These are phyloP conservation scores for Aspergillus sojae DNA, from an alignment of 2,329 filamentous ascomycete species.

Conservation along the genomic window DNA sequence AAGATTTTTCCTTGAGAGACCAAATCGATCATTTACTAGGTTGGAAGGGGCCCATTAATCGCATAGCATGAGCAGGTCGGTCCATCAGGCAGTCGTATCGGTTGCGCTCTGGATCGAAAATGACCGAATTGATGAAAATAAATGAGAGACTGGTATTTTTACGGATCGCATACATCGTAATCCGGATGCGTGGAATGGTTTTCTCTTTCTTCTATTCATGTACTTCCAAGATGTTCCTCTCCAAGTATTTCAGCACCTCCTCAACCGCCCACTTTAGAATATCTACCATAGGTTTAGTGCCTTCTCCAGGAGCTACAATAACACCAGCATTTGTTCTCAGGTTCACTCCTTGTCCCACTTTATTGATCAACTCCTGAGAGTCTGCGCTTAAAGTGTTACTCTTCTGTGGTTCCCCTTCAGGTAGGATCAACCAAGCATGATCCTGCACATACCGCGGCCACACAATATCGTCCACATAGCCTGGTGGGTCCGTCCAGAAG, in stretches of 20 bases:
- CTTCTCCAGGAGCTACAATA: conserved; percentile 51
- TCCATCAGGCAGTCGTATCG: not conserved
- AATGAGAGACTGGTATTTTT: not conserved
- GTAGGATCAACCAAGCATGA: conserved; percentile 78
- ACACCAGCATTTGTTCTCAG: conserved; percentile 51
- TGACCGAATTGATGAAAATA: not conserved
- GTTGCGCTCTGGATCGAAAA: not conserved
- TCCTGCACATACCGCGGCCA: conserved; percentile 91
- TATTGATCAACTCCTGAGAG: conserved; percentile 30
- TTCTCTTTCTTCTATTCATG: not conserved
- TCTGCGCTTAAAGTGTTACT: conserved; percentile 34
- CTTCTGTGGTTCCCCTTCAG: conserved; percentile 57
- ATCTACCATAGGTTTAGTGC: conserved; percentile 62
- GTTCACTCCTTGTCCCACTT: conserved; percentile 36
- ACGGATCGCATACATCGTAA: not conserved
- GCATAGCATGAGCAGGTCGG: not conserved
- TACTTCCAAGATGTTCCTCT: conserved; percentile 1
- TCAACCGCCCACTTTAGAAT: conserved; percentile 71
- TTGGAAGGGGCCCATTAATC: conserved; percentile 32
- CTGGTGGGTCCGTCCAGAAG: conserved; percentile 93
- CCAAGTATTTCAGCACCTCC: conserved; percentile 52
- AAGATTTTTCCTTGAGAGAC: conserved; percentile 25
- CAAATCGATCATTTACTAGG: conserved; percentile 37
- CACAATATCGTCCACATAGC: conserved; percentile 90
- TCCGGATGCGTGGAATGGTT: not conserved